These are phyloP conservation scores for Sanguinoderma infundibulare DNA, from an alignment of 1,284 basidiomycete species.

Conservation along the genomic window DNA sequence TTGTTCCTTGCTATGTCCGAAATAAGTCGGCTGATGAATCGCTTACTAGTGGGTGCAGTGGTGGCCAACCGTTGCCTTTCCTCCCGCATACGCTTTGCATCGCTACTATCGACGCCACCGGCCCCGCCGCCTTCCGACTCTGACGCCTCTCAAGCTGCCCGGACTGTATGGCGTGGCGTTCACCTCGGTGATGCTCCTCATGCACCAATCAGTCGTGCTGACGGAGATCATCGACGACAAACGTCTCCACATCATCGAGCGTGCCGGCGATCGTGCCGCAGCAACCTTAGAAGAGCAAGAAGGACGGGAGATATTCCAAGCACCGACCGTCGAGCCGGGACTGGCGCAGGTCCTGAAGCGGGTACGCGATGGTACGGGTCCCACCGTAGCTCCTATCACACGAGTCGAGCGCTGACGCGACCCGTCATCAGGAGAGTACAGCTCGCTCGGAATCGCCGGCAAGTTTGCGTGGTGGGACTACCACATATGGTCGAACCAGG, in stretches of 20 bases:
- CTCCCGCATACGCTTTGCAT: conserved; percentile 1
- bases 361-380: background rate
- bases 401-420: background rate
- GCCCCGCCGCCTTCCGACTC: background rate
- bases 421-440: background rate
- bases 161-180: background rate
- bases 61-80: background rate
- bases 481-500: background rate
- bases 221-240: background rate
- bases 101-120: conserved; percentile 4
- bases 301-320: background rate
- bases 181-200: background rate
- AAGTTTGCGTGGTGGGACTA: conserved; percentile 3
- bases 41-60: background rate
- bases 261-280: background rate
- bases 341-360: background rate
- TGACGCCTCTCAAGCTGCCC: background rate
- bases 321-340: background rate
- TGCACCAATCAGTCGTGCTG: background rate
- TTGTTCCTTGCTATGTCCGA: background rate
- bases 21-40: background rate
- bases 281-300: background rate
- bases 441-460: background rate
- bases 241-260: background rate
- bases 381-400: background rate